Evolutionary conservation across 257 asterid genomes (phyloP), one percentile per base, ranked within the genome.

Genomic region (Capsicum baccatum): DNA sequence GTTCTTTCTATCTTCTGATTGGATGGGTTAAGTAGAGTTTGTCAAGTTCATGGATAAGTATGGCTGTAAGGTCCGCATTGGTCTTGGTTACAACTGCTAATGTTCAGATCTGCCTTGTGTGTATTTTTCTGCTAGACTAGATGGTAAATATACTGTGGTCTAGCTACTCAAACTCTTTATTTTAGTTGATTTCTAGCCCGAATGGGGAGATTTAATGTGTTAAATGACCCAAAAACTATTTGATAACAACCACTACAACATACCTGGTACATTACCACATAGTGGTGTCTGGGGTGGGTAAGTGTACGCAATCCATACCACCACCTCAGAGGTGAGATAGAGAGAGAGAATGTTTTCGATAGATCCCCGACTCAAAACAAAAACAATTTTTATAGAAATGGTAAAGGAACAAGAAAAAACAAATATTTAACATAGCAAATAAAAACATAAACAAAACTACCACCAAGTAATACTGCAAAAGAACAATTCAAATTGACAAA

Each of bases 131-230:
- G 19, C 8, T 50, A 76, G 9, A 76, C 8, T 21, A 52, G 6
- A 76, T 76, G 81, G 63, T 26, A 76, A 15, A 26, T 52, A 21
- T 52, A 14, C 64, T 26, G 48, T 54, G 48, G 64, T 54, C 33
- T 78, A 78, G 64, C 63, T 76, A 47, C 81, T 54, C 50, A 78
- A 78, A 78, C 48, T 54, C 81, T 78, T 54, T 6, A 16, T 15
- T 78, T 33, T 48, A 78, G 15, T 78, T 78, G 48, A 33, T 78
- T 26, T 26, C 64, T 78, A 52, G 82, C 82, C 54, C 7, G 82
- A 78, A 78, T 78, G 62, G 82, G 58, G 50, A 78, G 82, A 54
- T 52, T 26, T 78, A 21, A 33, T 56, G 6, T 26, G 16, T 54
- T 5, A 0, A 78, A 33, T 54, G 50, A 78, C 15, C 44, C 50